phyloP scores from a whole-genome alignment of 2,329 filamentous ascomycete species.

The Ceratocystis variospora region DNA sequence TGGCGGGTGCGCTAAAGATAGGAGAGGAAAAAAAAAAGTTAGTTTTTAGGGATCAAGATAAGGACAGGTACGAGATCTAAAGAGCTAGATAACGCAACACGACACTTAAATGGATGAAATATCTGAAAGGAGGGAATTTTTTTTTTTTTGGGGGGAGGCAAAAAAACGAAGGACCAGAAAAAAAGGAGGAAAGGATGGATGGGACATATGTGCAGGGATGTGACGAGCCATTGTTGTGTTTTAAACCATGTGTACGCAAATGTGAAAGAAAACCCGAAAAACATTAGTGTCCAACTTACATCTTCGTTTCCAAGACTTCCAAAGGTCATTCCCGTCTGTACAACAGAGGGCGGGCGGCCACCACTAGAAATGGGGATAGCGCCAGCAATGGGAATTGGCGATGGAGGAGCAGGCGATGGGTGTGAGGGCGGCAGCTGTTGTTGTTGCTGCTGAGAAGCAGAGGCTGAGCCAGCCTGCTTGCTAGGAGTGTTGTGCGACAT shows the following conservation, averaged over 20 bases:
- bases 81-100: no score
- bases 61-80: no score
- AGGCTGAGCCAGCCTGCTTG: slow-evolving; percentile 34
- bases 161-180: slow-evolving; percentile 17
- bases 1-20: slow-evolving; percentile 44
- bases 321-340: slow-evolving; percentile 62
- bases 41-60: no score
- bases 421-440: slow-evolving; percentile 52
- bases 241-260: slow-evolving; percentile 3
- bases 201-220: not conserved
- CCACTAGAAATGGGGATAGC: slow-evolving; percentile 43
- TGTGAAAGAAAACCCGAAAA: slow-evolving; percentile 11
- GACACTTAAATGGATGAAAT: no score
- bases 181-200: not conserved
- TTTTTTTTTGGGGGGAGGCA: slow-evolving; percentile 13
- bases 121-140: not conserved
- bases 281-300: slow-evolving; percentile 47
- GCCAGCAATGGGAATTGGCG: slow-evolving; percentile 79
- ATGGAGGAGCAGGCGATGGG: slow-evolving; percentile 71
- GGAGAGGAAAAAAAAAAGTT: slow-evolving; percentile 12
- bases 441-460: slow-evolving; percentile 44
- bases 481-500: slow-evolving; percentile 51
- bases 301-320: slow-evolving; percentile 72
- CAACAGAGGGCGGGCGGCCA: slow-evolving; percentile 69
- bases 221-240: not conserved